Base-by-base conservation (phyloP, 2,329 filamentous ascomycete species). In the Fusarium armeniacum region DNA sequence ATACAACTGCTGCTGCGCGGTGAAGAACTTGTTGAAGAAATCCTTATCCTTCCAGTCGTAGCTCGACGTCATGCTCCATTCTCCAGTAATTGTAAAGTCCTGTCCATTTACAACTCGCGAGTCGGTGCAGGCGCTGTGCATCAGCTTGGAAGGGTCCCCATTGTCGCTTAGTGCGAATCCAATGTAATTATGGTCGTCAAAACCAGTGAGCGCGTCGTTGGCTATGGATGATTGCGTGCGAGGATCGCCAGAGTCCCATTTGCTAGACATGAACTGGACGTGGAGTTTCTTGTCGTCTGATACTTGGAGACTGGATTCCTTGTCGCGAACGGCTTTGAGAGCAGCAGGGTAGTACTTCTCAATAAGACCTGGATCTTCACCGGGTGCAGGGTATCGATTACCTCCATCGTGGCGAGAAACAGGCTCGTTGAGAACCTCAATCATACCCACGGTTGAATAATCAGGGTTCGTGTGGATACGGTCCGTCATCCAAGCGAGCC, bases 151-250 rank as follows among this genome's bases (percentile, higher is more conserved):
- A 4, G 64, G 26, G 12, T 71, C 56, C 1, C 49, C 64, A 3
- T 40, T 11, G 9, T 62, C 5, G 1, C 45, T 55, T 0, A 70
- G 36, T 1, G 67, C 67, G 26, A 71, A 71, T 0, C 67, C 64
- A 3, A 71, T 69, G 46, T 71, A 71, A 20, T 71, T 71, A 26
- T 71, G 68, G 35, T 71, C 68, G 4, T 71, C 67, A 12, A 62
- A 71, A 2, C 49, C 64, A 3, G 56, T 53, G 6, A 56, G 26
- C 5, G 41, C 32, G 1, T 71, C 56, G 4, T 69, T 69, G 13
- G 52, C 49, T 9, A 71, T 41, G 2, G 59, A 46, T 1, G 64
- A 55, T 4, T 40, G 33, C 0, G 59, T 46, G 1, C 67, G 64
- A 2, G 68, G 26, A 2, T 69, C 50, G 3, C 67, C 67, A 2